Evolutionary conservation across 768 basidiomycete genomes (phyloP).

Genomic region (Pholiota conissans): DNA sequence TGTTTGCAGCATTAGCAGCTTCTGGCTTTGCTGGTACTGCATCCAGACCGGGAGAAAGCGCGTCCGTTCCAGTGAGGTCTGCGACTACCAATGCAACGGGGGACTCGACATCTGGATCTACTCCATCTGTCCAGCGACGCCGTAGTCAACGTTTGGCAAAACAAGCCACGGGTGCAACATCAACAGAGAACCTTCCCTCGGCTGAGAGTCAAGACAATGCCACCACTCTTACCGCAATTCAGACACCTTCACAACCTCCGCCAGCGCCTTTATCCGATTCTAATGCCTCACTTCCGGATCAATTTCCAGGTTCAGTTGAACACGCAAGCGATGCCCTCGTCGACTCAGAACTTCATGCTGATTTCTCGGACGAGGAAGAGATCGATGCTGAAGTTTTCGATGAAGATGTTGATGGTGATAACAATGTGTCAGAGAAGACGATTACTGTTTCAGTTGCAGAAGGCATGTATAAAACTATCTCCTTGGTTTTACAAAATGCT

Average conservation of each 20-base stretch:
- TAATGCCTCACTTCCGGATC: constrained; percentile 1
- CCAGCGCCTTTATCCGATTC: constrained; percentile 4
- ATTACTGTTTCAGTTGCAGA: constrained; percentile 82
- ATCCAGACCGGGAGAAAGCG: constrained; percentile 36
- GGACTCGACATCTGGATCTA: constrained; percentile 29
- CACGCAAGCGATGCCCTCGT: constrained; percentile 57
- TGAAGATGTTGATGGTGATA: constrained; percentile 80
- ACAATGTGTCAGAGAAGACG: constrained; percentile 74
- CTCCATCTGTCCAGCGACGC: constrained; percentile 54
- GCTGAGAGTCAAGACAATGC: constrained; percentile 8
- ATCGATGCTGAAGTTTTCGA: constrained; percentile 90
- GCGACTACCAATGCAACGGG: constrained; percentile 26
- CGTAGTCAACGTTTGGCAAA: constrained; percentile 85
- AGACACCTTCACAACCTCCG: constrained; percentile 6
- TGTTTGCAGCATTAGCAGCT: constrained; percentile 88
- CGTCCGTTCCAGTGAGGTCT: constrained; percentile 29
- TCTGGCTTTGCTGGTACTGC: constrained; percentile 64
- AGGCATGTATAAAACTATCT: constrained; percentile 44
- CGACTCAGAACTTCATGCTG: constrained; percentile 66
- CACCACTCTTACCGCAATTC: constrained; percentile 7
- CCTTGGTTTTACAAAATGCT: not conserved
- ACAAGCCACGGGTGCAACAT: constrained; percentile 30
- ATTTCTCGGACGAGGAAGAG: constrained; percentile 86
- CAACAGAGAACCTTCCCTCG: constrained; percentile 7
- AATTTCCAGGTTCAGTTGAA: constrained; percentile 30